Percentiles rank a stretch among this genome's conserved stretches.
Evolutionary conservation across 768 basidiomycete species (phyloP).

Genomic region (Chalciporus piperatus): DNA sequence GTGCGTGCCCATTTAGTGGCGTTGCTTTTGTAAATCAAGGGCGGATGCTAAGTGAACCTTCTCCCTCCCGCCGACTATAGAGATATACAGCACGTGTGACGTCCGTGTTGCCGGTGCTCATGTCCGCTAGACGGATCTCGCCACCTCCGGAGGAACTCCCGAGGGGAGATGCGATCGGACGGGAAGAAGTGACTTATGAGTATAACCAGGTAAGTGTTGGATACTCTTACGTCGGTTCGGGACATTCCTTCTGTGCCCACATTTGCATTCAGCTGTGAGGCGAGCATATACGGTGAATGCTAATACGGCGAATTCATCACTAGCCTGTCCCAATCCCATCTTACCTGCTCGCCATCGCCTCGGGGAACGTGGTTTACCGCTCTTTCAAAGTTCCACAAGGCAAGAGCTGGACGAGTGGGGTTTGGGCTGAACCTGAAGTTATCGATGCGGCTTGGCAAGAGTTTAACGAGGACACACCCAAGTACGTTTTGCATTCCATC

Average conservation of each 20-base stretch:
- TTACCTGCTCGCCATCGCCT: slow-evolving; percentile 87
- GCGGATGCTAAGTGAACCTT: not conserved
- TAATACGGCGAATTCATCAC: not conserved
- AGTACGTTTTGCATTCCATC: slow-evolving; percentile 36
- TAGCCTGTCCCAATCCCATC: slow-evolving; percentile 85
- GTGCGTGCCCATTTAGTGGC: slow-evolving; percentile 40
- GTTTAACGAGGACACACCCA: slow-evolving; percentile 81
- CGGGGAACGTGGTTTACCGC: slow-evolving; percentile 76
- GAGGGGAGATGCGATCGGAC: slow-evolving; percentile 64
- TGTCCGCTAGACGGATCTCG: slow-evolving; percentile 80
- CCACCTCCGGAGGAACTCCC: slow-evolving; percentile 70
- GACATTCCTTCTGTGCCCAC: too few species aligned
- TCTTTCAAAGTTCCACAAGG: slow-evolving; percentile 58
- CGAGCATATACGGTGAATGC: too few species aligned
- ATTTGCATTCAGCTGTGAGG: too few species aligned
- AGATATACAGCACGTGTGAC: slow-evolving; percentile 75
- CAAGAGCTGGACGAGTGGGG: slow-evolving; percentile 74
- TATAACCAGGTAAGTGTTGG: slow-evolving; percentile 68
- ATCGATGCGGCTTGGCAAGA: slow-evolving; percentile 83
- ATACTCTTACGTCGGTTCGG: not conserved
- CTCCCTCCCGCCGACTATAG: slow-evolving; percentile 31
- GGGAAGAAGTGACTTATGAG: slow-evolving; percentile 66
- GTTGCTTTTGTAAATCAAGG: not conserved
- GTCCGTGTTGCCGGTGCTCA: slow-evolving; percentile 76
- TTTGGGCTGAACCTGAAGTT: slow-evolving; percentile 87